These are phyloP conservation scores for Atalantia buxifolia DNA, from an alignment of 345 rosid species.

Conservation along the genomic window DNA sequence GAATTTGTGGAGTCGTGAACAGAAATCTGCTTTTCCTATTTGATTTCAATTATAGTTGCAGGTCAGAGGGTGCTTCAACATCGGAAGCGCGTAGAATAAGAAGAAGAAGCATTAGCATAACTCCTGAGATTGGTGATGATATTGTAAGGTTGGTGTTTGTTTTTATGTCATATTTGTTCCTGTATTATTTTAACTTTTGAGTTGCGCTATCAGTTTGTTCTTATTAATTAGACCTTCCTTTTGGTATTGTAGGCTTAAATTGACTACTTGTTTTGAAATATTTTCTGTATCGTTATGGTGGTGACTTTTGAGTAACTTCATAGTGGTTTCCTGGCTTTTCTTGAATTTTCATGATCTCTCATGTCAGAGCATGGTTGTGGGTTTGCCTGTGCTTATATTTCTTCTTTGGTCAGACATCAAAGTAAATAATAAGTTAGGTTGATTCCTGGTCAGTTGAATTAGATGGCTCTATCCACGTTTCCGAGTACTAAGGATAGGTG, in stretches of 20 bases:
- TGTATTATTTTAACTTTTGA: neutral
- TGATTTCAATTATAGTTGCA: slow-evolving; percentile 35
- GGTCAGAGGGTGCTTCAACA: slow-evolving; percentile 80
- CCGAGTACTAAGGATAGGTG: neutral
- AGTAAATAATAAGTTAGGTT: neutral
- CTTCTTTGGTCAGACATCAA: neutral
- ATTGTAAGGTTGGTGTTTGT: slow-evolving; percentile 77
- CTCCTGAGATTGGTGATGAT: slow-evolving; percentile 98
- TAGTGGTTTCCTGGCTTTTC: neutral
- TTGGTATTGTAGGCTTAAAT: neutral
- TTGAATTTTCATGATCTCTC: neutral
- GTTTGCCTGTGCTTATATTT: neutral
- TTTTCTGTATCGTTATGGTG: neutral
- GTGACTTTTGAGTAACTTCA: neutral
- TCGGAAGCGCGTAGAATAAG: slow-evolving; percentile 80
- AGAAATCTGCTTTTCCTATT: slow-evolving; percentile 9
- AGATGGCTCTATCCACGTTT: neutral
- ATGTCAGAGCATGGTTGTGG: neutral
- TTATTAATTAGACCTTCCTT: neutral
- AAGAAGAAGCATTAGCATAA: slow-evolving; percentile 97
- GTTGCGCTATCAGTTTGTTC: neutral
- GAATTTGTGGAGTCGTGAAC: neutral
- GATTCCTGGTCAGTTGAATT: neutral
- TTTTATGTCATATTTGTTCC: neutral
- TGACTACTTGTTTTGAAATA: neutral